Base-by-base conservation (phyloP, 2,329 filamentous ascomycete genomes). In the Cercospora canescens region DNA sequence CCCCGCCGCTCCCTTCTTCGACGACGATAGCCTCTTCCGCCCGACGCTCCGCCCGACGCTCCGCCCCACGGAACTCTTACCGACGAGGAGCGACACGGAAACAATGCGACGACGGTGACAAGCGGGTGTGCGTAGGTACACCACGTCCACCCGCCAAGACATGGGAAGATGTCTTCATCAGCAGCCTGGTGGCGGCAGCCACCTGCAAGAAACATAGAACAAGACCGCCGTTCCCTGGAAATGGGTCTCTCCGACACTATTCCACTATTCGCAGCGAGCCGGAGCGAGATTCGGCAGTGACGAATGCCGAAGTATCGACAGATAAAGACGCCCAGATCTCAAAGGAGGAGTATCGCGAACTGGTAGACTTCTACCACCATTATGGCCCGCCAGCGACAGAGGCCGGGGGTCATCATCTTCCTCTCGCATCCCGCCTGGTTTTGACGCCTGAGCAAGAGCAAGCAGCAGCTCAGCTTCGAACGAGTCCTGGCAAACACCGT, bases 121-220 rank as follows among this genome's bases (percentile, higher is more conserved):
- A 32, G 66, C 32, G 64, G 45, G 48, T 21, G 21, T 18, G 48
- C 18, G 39, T 32, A 24, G 30, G 26, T 60, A 7, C 45, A 60
- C 11, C 12, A 52, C 35, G 50, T 60, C 39, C 34, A n/a, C 59
- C 57, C 35, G 55, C 72, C 67, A 72, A 75, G 68, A 78, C 75
- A 65, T 77, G 85, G 76, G 82, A 84, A 71, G 82, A 83, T 70
- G 71, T 84, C 69, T 87, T 88, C 76, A 82, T 87, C 68, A 77
- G 79, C 67, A 84, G 84, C 50, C 75, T 88, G 70, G 81, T 84
- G 65, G 77, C 82, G 69, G 85, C 85, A 58, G 81, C 81, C 48
- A 81, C 81, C 56, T 87, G 85, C 73, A 78, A 76, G 66, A 76
- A 81, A 57, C 85, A 87, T 72, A 78, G 64, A 56, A 32, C 14